Conservation (phyloP, 352 stramenopile genomes). For the Pythium inflatum region DNA sequence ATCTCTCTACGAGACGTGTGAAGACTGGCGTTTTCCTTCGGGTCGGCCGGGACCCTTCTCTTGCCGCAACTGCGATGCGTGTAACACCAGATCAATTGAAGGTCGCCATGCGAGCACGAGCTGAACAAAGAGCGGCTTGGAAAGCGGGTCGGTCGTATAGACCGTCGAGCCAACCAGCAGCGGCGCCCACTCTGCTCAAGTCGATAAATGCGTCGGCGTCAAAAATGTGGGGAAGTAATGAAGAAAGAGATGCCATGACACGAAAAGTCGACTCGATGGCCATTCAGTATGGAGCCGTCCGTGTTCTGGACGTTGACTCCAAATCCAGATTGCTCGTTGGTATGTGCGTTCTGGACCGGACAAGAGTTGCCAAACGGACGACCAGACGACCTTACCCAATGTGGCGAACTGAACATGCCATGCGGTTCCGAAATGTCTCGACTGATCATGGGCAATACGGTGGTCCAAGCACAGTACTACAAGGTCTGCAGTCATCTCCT, state of each 20-base stretch:
- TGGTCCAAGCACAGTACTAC: constrained; percentile 28
- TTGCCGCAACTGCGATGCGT: constrained; percentile 8
- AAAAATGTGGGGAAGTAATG: constrained; percentile 37
- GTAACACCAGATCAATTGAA: constrained; percentile 23
- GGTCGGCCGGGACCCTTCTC: constrained; percentile 14
- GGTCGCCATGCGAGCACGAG: constrained; percentile 4
- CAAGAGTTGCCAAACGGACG: constrained; percentile 18
- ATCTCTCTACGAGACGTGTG: constrained; percentile 20
- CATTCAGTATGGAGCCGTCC: constrained; percentile 24
- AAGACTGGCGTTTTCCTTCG: constrained; percentile 30
- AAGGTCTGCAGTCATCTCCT: constrained; percentile 8
- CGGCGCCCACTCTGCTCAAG: constrained; percentile 8
- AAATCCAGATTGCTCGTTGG: constrained; percentile 34
- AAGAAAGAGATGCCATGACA: constrained; percentile 27
- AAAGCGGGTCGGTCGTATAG: constrained; percentile 1
- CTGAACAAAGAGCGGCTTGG: constrained; percentile 17
- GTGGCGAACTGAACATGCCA: constrained; percentile 21
- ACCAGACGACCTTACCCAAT: neutral
- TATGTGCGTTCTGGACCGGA: constrained; percentile 34
- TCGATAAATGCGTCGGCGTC: constrained; percentile 17
- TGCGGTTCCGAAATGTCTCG: constrained; percentile 11
- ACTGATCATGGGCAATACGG: constrained; percentile 22
- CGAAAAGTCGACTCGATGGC: constrained; percentile 31
- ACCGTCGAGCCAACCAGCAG: neutral
- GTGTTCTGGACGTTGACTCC: constrained; percentile 41